Conservation (phyloP, 73 alveolate genomes). For the Paramecium biaurelia region DNA sequence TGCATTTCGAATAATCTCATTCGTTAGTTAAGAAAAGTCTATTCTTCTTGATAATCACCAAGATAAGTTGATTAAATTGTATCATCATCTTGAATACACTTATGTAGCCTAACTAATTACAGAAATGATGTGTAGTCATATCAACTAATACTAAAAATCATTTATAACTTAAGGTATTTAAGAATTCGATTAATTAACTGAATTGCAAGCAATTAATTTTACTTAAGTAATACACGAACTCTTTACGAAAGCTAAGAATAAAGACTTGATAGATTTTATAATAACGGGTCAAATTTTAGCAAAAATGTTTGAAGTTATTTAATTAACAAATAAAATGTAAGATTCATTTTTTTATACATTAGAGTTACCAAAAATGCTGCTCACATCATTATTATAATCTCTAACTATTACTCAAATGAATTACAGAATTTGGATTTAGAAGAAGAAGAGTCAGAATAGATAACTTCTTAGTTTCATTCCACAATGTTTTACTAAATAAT, state of each 20-base stretch:
- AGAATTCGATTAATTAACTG: neutral
- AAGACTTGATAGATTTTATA: neutral
- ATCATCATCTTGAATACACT: neutral
- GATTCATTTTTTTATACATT: neutral
- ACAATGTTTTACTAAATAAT: neutral
- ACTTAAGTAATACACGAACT: neutral
- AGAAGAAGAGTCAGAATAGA: neutral
- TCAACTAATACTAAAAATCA: neutral
- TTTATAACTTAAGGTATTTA: neutral
- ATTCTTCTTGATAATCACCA: neutral
- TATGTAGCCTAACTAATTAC: neutral
- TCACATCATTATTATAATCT: neutral
- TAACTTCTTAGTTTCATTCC: neutral
- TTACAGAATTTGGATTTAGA: neutral
- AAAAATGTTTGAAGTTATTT: neutral
- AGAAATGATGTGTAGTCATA: neutral
- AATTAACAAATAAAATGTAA: neutral
- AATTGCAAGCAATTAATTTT: neutral
- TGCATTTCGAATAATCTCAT: neutral
- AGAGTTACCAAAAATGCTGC: conserved; percentile 47
- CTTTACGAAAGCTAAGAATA: neutral
- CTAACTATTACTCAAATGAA: neutral
- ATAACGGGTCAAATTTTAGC: neutral
- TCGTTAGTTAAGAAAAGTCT: neutral
- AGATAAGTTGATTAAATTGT: neutral